phyloP scores from a whole-genome alignment of 352 stramenopile species.

The Globisporangium uncinulatum region DNA sequence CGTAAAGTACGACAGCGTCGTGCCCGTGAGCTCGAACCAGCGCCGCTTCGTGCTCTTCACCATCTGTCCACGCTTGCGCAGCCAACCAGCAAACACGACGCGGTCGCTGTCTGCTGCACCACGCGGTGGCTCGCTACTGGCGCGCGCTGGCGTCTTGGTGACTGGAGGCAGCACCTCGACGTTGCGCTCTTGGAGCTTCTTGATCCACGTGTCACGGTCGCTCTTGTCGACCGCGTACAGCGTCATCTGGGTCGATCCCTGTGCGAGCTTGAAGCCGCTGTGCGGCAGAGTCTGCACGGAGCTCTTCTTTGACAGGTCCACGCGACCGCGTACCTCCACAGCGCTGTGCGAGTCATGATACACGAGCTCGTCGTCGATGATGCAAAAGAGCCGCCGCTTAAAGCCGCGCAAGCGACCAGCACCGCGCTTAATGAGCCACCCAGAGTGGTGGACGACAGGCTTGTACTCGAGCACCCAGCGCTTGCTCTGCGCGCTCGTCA shows the following conservation, averaged over 20 bases:
- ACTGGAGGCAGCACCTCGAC: conserved; percentile 53
- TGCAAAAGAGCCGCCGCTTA: conserved; percentile 83
- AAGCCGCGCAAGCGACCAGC: conserved; percentile 68
- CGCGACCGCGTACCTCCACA: conserved; percentile 62
- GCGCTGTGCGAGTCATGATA: conserved; percentile 82
- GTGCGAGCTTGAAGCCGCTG: conserved; percentile 68
- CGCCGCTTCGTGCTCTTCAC: conserved; percentile 83
- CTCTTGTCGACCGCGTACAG: conserved; percentile 72
- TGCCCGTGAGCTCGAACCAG: conserved; percentile 77
- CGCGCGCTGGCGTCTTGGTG: conserved; percentile 41
- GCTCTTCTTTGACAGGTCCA: conserved; percentile 66
- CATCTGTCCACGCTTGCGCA: conserved; percentile 79
- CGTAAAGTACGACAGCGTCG: conserved; percentile 70
- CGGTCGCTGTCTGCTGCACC: conserved; percentile 41
- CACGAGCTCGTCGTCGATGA: conserved; percentile 81
- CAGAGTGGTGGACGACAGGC: conserved; percentile 71
- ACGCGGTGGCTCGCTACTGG: conserved; percentile 45
- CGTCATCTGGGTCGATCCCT: conserved; percentile 74
- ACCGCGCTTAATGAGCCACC: conserved; percentile 84
- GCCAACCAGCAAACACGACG: conserved; percentile 74
- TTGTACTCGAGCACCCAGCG: conserved; percentile 82
- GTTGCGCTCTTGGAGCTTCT: conserved; percentile 66
- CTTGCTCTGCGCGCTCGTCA: conserved; percentile 51
- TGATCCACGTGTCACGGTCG: conserved; percentile 81
- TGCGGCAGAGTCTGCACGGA: conserved; percentile 61